Evolutionary conservation across 805 yeast genomes (phyloP).

Genomic region (Debaryomyces castellii): DNA sequence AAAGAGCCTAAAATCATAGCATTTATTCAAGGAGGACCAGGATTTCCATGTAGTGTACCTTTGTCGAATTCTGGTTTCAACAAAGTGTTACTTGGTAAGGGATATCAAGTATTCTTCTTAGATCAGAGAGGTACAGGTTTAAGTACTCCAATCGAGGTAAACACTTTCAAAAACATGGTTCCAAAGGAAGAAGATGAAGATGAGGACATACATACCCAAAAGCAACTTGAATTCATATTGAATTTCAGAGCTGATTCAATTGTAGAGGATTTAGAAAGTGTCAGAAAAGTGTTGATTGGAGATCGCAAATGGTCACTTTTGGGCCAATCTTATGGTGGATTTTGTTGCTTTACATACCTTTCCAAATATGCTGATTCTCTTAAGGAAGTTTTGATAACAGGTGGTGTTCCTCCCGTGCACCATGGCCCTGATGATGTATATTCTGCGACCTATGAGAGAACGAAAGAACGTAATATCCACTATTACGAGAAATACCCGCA

Average conservation of each 20-base stretch:
- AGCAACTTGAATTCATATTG: conserved; percentile 39
- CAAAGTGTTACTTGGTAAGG: conserved; percentile 39
- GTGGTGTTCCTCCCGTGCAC: conserved; percentile 58
- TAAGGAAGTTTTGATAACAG: conserved; percentile 48
- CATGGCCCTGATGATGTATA: conserved; percentile 48
- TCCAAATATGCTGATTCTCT: conserved; percentile 44
- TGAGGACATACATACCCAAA: conserved; percentile 13
- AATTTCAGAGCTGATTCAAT: conserved; percentile 55
- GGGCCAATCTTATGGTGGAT: conserved; percentile 61
- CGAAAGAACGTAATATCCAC: conserved; percentile 47
- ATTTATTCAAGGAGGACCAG: conserved; percentile 57
- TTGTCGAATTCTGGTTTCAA: conserved; percentile 32
- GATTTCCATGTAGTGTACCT: conserved; percentile 45
- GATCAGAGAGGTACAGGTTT: conserved; percentile 68
- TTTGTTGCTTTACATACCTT: conserved; percentile 48
- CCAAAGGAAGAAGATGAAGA: conserved; percentile 11
- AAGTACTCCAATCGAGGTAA: conserved; percentile 45
- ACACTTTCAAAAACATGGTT: conserved; percentile 18
- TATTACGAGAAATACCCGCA: conserved; percentile 50
- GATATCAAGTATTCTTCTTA: conserved; percentile 43
- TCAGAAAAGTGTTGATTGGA: conserved; percentile 38
- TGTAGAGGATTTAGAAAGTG: conserved; percentile 49
- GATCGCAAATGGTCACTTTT: conserved; percentile 47
- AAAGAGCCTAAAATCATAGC: conserved; percentile 34
- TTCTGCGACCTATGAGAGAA: conserved; percentile 44